phyloP scores from a whole-genome alignment of 805 yeast genomes.

The Wickerhamiella allomyrinae region DNA sequence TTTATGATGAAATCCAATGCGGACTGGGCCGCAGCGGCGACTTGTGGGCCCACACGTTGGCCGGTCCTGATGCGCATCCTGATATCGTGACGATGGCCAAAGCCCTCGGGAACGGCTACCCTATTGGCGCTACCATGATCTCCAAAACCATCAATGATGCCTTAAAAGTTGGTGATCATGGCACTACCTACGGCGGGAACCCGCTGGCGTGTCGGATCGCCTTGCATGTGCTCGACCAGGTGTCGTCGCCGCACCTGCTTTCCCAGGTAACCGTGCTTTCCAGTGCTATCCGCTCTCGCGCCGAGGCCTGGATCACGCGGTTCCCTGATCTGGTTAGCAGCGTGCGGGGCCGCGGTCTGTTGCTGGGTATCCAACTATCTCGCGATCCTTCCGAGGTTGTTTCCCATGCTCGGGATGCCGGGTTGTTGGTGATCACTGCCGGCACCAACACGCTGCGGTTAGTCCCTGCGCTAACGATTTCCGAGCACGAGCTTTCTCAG shows the following conservation, averaged over 20 bases:
- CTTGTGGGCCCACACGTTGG: slow-evolving; percentile 78
- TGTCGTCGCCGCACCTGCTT: slow-evolving; percentile 49
- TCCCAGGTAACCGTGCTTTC: slow-evolving; percentile 47
- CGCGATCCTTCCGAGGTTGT: slow-evolving; percentile 52
- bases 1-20: slow-evolving; percentile 93
- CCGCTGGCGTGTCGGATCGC: slow-evolving; percentile 83
- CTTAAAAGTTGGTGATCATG: slow-evolving; percentile 86
- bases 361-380: slow-evolving; percentile 68
- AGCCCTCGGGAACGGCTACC: slow-evolving; percentile 93
- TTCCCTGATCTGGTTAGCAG: slow-evolving; percentile 49
- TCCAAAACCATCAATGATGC: slow-evolving; percentile 61
- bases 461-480: slow-evolving; percentile 83
- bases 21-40: slow-evolving; percentile 89
- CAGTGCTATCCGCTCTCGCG: slow-evolving; percentile 36
- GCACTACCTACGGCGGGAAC: slow-evolving; percentile 96
- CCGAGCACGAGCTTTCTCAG: slow-evolving; percentile 46
- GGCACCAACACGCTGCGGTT: slow-evolving; percentile 84
- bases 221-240: slow-evolving; percentile 52
- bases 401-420: slow-evolving; percentile 56
- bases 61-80: slow-evolving; percentile 76
- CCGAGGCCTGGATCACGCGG: slow-evolving; percentile 27
- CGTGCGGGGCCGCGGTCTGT: slow-evolving; percentile 77
- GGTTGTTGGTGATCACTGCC: slow-evolving; percentile 76
- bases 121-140: slow-evolving; percentile 87
- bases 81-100: slow-evolving; percentile 91